phyloP scores from a whole-genome alignment of 2,329 filamentous ascomycete genomes.

The Huntiella bhutanensis region DNA sequence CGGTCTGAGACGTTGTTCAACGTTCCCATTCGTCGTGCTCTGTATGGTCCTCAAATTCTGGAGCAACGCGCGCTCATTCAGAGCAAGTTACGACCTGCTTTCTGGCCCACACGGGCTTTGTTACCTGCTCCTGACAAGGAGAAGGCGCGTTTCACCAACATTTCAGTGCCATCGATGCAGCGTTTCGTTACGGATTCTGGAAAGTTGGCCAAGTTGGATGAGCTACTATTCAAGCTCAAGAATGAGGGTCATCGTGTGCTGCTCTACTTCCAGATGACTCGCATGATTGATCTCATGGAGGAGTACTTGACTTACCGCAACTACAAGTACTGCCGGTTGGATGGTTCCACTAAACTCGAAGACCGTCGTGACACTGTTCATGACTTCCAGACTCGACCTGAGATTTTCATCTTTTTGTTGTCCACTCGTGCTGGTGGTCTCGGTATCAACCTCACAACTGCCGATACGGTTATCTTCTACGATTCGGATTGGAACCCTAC shows the following conservation, averaged over 20 bases:
- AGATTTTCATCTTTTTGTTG: slow-evolving; percentile 92
- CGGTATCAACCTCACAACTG: slow-evolving; percentile 90
- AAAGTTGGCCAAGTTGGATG: slow-evolving; percentile 81
- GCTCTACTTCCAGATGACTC: slow-evolving; percentile 99
- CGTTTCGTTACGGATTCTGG: slow-evolving; percentile 96
- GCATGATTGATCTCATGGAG: slow-evolving; percentile 99
- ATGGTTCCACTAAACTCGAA: slow-evolving; percentile 92
- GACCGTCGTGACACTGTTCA: slow-evolving; percentile 90
- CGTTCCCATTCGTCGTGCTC: slow-evolving; percentile 46
- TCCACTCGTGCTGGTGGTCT: slow-evolving; percentile 93
- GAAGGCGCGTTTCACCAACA: slow-evolving; percentile 73
- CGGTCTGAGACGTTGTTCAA: slow-evolving; percentile 44
- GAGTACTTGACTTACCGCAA: slow-evolving; percentile 97
- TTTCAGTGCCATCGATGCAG: slow-evolving; percentile 86
- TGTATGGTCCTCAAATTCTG: slow-evolving; percentile 46
- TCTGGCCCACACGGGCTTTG: slow-evolving; percentile 44
- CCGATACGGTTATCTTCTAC: slow-evolving; percentile 98
- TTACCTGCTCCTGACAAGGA: slow-evolving; percentile 63
- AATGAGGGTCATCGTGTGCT: slow-evolving; percentile 82
- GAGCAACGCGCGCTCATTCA: slow-evolving; percentile 61
- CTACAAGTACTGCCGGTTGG: slow-evolving; percentile 93
- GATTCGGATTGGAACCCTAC: slow-evolving; percentile 99
- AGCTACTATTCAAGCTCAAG: slow-evolving; percentile 76
- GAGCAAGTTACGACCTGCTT: slow-evolving; percentile 45
- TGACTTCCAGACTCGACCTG: slow-evolving; percentile 84